Conservation (phyloP, 257 asterid genomes). For the Forsythia viridissima region DNA sequence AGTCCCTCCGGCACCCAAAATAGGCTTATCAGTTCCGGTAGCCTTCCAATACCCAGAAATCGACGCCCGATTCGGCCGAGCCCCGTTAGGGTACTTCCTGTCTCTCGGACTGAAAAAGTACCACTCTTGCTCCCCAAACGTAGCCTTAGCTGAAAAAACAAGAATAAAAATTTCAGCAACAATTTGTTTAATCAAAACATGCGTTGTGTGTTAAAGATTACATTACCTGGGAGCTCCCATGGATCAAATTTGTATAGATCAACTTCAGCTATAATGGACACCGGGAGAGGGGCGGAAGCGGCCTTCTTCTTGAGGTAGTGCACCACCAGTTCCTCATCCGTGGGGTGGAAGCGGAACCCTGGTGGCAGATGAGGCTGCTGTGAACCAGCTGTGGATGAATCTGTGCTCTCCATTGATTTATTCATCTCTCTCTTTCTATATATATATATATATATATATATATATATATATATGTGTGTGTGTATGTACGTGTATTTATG, state of each 20-base stretch:
- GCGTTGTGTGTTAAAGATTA: not conserved
- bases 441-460: not conserved
- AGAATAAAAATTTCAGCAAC: not conserved
- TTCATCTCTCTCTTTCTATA: not conserved
- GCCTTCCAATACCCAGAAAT: slow-evolving; percentile 68
- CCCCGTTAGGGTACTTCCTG: slow-evolving; percentile 59
- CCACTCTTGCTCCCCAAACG: slow-evolving; percentile 67
- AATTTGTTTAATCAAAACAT: not conserved
- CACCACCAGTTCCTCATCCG: slow-evolving; percentile 67
- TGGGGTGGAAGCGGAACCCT: slow-evolving; percentile 67
- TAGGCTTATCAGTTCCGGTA: slow-evolving; percentile 60
- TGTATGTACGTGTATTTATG: not conserved
- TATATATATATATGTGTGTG: not conserved
- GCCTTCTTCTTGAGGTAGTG: slow-evolving; percentile 64
- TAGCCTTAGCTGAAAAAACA: slow-evolving; percentile 44
- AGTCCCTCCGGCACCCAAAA: slow-evolving; percentile 53
- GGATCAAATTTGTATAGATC: slow-evolving; percentile 66
- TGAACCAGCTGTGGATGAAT: slow-evolving; percentile 40
- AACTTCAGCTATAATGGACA: slow-evolving; percentile 58
- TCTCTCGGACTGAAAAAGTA: slow-evolving; percentile 63
- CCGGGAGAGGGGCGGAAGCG: slow-evolving; percentile 51
- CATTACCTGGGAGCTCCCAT: slow-evolving; percentile 61
- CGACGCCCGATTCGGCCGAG: slow-evolving; percentile 57
- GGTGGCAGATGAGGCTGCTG: slow-evolving; percentile 68
- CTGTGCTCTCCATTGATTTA: slow-evolving; percentile 51